A percentile compares a stretch with the other conserved stretches of the same genome.
Conservation (phyloP, 2,329 filamentous ascomycete genomes). For the Talaromyces sp. region DNA sequence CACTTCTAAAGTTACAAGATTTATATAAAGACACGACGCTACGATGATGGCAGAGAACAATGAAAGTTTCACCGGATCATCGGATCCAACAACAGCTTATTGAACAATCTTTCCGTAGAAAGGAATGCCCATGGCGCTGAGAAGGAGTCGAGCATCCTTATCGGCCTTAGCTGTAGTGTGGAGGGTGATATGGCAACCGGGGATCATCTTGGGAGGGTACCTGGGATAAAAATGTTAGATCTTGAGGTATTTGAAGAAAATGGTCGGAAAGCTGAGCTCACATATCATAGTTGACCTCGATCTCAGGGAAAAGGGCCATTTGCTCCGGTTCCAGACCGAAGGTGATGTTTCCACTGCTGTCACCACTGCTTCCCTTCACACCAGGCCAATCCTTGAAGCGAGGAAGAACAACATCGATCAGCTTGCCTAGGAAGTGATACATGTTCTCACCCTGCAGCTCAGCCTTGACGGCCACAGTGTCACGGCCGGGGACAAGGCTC, state of each 20-base stretch:
- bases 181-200: constrained; percentile 79
- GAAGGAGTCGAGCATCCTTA: constrained; percentile 76
- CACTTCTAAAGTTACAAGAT: constrained; percentile 32
- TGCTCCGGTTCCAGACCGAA: constrained; percentile 78
- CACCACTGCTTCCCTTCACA: constrained; percentile 74
- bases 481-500: constrained; percentile 70
- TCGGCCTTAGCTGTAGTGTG: constrained; percentile 85
- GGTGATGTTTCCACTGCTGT: constrained; percentile 82
- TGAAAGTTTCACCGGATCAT: neutral
- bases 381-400: constrained; percentile 96
- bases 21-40: constrained; percentile 15
- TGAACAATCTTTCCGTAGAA: constrained; percentile 75
- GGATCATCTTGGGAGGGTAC: constrained; percentile 74
- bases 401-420: constrained; percentile 86
- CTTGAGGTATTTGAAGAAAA: neutral
- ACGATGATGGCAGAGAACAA: constrained; percentile 8
- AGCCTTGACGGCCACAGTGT: constrained; percentile 71
- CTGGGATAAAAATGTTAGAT: constrained; percentile 35
- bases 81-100: constrained; percentile 32
- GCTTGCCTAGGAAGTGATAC: constrained; percentile 87
- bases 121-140: constrained; percentile 72
- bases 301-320: constrained; percentile 85
- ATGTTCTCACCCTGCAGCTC: constrained; percentile 78
- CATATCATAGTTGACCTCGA: constrained; percentile 91
- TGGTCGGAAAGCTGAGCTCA: constrained; percentile 53